Conservation (phyloP, 768 basidiomycete genomes). For the Boletus rubropictus region DNA sequence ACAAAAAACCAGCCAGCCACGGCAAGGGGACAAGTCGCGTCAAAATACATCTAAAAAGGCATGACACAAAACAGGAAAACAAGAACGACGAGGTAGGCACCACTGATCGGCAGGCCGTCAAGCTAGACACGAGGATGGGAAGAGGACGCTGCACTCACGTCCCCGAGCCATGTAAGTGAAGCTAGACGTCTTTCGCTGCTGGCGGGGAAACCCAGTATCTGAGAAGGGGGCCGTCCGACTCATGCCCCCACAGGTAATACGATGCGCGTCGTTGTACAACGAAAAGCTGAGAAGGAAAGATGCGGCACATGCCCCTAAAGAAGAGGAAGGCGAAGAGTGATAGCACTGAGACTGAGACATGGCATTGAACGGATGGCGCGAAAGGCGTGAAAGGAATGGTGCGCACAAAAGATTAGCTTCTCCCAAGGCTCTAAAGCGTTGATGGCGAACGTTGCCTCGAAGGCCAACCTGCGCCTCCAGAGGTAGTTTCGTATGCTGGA, state of each 20-base stretch:
- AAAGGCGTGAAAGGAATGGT: not conserved
- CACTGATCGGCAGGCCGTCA: constrained; percentile 6
- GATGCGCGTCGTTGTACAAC: constrained; percentile 47
- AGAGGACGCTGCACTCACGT: constrained; percentile 6
- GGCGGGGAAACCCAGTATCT: constrained; percentile 22
- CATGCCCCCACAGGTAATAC: constrained; percentile 61
- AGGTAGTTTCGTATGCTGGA: constrained; percentile 29
- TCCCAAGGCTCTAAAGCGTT: constrained; percentile 67
- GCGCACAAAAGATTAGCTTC: constrained; percentile 54
- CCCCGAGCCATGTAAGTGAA: not conserved
- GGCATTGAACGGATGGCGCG: not conserved
- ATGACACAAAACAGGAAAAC: constrained; percentile 7
- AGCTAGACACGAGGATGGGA: not conserved
- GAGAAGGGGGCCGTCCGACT: constrained; percentile 27
- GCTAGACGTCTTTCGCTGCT: constrained; percentile 24
- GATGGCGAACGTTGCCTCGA: constrained; percentile 57
- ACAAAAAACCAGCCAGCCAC: too few relatives aligned
- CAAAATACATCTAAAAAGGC: not conserved
- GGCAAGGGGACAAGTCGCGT: too few relatives aligned
- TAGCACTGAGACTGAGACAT: constrained; percentile 35
- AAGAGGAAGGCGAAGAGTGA: constrained; percentile 40
- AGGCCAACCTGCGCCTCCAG: constrained; percentile 50
- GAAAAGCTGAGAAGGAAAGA: constrained; percentile 53
- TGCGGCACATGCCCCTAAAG: constrained; percentile 46
- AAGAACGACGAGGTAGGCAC: not conserved